Percentiles rank a stretch among this genome's conserved stretches.
Conservation (phyloP, 2,329 filamentous ascomycete species). For the Alternaria sp. region DNA sequence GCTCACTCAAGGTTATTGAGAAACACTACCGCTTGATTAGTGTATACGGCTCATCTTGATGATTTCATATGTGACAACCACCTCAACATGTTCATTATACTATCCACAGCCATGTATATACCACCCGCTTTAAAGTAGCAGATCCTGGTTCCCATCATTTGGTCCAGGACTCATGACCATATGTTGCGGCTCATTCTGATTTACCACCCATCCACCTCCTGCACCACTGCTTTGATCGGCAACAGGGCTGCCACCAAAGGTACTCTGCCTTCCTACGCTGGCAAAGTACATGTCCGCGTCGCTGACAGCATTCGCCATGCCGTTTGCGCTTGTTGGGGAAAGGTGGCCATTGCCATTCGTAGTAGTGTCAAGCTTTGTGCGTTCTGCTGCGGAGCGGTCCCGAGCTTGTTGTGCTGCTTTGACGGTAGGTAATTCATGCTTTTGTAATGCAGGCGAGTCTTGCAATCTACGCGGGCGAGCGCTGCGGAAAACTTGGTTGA, state of each 20-base stretch:
- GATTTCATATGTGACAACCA: background rate
- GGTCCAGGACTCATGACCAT: conserved; percentile 40
- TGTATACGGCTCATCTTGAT: background rate
- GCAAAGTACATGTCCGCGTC: conserved; percentile 93
- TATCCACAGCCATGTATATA: background rate
- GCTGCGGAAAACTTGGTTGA: conserved; percentile 93
- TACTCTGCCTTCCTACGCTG: conserved; percentile 55
- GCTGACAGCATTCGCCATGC: conserved; percentile 75
- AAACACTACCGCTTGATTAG: background rate
- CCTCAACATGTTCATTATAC: conserved; percentile 3
- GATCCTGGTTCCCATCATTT: conserved; percentile 42
- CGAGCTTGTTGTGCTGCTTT: conserved; percentile 53
- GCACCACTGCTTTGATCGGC: conserved; percentile 33
- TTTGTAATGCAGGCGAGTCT: conserved; percentile 87
- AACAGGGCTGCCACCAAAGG: conserved; percentile 47
- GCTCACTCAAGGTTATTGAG: background rate
- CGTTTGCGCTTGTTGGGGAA: conserved; percentile 42
- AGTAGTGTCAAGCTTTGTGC: conserved; percentile 39
- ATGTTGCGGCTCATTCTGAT: conserved; percentile 45
- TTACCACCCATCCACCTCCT: conserved; percentile 49
- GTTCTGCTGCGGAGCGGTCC: conserved; percentile 43
- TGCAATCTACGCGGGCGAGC: conserved; percentile 81
- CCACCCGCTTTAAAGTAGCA: conserved; percentile 30
- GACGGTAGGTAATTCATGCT: conserved; percentile 68
- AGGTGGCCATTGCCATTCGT: conserved; percentile 37